Conservation (phyloP, 2,329 filamentous ascomycete species). For the Curvularia spicifera region DNA sequence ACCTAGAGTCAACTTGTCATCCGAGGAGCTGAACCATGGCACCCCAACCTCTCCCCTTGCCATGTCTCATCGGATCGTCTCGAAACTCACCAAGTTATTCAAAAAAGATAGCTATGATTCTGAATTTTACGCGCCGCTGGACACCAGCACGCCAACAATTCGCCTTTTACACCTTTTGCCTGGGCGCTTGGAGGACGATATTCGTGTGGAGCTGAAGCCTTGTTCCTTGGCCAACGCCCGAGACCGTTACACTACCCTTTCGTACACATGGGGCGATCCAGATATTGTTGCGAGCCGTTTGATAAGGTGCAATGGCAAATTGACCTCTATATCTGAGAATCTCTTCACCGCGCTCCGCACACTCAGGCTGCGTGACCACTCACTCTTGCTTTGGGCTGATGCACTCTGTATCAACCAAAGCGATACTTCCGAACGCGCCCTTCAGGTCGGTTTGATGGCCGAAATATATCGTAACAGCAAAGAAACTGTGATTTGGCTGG, state of each 20-base stretch:
- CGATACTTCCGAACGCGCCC: conserved; percentile 8
- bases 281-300: conserved; percentile 12
- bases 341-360: conserved; percentile 21
- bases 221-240: conserved; percentile 12
- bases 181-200: conserved; percentile 13
- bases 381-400: conserved; percentile 9
- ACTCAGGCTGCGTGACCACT: conserved; percentile 14
- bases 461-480: conserved; percentile 14
- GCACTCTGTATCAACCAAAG: conserved; percentile 14
- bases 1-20: not conserved
- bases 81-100: conserved; percentile 1
- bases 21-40: conserved; percentile 1
- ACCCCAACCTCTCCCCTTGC: not conserved
- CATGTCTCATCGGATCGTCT: conserved; percentile 12
- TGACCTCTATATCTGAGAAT: conserved; percentile 21
- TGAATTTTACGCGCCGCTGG: conserved; percentile 4
- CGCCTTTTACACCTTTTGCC: conserved; percentile 19
- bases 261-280: conserved; percentile 22
- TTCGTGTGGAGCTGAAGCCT: conserved; percentile 13
- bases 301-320: conserved; percentile 18
- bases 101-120: not conserved
- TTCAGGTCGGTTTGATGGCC: conserved; percentile 13
- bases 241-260: conserved; percentile 20
- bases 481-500: conserved; percentile 15
- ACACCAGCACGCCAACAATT: conserved; percentile 7